A percentile compares a stretch with the other conserved stretches of the same genome.
Conservation (phyloP, 352 stramenopile species). For the Phytophthora palmivora region DNA sequence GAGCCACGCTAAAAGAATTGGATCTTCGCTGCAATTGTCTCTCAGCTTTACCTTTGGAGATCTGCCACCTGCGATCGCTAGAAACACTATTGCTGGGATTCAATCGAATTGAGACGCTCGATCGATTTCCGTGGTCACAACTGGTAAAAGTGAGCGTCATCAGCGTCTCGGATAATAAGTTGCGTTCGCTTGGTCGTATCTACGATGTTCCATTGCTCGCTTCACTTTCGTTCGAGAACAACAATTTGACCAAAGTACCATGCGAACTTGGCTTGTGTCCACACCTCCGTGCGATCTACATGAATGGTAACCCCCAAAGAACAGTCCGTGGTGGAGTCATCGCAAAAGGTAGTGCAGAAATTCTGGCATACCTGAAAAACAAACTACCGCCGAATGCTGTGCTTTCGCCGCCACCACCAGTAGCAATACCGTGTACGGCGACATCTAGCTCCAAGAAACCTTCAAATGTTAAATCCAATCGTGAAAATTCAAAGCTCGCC, state of each 20-base stretch:
- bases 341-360: slow-evolving; percentile 76
- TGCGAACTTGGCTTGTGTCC: slow-evolving; percentile 72
- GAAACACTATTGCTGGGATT: slow-evolving; percentile 75
- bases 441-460: slow-evolving; percentile 14
- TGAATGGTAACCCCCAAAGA: slow-evolving; percentile 89
- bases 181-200: slow-evolving; percentile 68
- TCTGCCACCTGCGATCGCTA: slow-evolving; percentile 47
- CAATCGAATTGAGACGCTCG: slow-evolving; percentile 80
- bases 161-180: slow-evolving; percentile 82
- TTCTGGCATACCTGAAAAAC: slow-evolving; percentile 84
- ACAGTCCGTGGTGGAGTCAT: slow-evolving; percentile 77
- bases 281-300: slow-evolving; percentile 73
- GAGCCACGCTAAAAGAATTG: slow-evolving; percentile 59
- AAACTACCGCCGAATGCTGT: slow-evolving; percentile 60
- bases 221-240: slow-evolving; percentile 88
- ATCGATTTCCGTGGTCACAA: slow-evolving; percentile 62
- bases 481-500: slow-evolving; percentile 1
- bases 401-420: slow-evolving; percentile 33
- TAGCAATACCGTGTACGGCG: slow-evolving; percentile 6
- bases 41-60: slow-evolving; percentile 41
- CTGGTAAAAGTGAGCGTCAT: slow-evolving; percentile 58
- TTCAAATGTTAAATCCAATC: slow-evolving; percentile 8
- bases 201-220: slow-evolving; percentile 64
- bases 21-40: slow-evolving; percentile 81
- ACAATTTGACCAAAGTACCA: slow-evolving; percentile 70